These are phyloP conservation scores for Pythium monospermum DNA, from an alignment of 352 stramenopile species.

Conservation along the genomic window DNA sequence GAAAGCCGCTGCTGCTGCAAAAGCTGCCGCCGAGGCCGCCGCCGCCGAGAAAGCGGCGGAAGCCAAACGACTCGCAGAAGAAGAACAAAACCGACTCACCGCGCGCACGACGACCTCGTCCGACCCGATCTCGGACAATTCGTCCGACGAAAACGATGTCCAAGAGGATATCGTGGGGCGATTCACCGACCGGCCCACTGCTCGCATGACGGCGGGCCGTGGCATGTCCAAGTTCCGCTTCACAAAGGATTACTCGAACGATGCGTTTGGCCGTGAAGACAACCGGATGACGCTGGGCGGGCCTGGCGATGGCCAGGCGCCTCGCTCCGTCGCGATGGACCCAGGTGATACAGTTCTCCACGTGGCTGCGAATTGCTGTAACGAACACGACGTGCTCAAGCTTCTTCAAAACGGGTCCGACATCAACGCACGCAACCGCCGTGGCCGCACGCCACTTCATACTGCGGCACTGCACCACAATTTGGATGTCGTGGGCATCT, in stretches of 20 bases:
- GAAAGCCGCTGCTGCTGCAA: constrained; percentile 9
- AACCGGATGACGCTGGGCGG: constrained; percentile 23
- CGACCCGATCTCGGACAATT: constrained; percentile 69
- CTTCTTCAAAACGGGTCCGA: constrained; percentile 84
- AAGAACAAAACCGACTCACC: constrained; percentile 58
- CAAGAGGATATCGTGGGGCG: neutral
- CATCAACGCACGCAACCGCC: constrained; percentile 79
- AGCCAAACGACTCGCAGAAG: constrained; percentile 21
- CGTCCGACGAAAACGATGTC: constrained; percentile 41
- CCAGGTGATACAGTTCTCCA: constrained; percentile 84
- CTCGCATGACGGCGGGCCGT: constrained; percentile 23
- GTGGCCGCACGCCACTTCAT: constrained; percentile 73
- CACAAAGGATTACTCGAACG: constrained; percentile 71
- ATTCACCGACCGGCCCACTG: constrained; percentile 15
- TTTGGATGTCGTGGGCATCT: constrained; percentile 72
- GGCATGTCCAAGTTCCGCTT: constrained; percentile 73
- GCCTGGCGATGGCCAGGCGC: constrained; percentile 31
- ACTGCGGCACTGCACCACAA: constrained; percentile 80
- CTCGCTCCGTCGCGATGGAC: constrained; percentile 78
- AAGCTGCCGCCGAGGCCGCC: constrained; percentile 12
- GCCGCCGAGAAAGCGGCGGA: constrained; percentile 5
- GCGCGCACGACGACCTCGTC: constrained; percentile 48
- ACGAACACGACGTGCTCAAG: constrained; percentile 81
- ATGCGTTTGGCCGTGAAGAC: constrained; percentile 22
- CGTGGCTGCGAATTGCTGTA: constrained; percentile 82